Base-by-base conservation (phyloP, 2,329 filamentous ascomycete genomes). In the Neofusicoccum laricinum region DNA sequence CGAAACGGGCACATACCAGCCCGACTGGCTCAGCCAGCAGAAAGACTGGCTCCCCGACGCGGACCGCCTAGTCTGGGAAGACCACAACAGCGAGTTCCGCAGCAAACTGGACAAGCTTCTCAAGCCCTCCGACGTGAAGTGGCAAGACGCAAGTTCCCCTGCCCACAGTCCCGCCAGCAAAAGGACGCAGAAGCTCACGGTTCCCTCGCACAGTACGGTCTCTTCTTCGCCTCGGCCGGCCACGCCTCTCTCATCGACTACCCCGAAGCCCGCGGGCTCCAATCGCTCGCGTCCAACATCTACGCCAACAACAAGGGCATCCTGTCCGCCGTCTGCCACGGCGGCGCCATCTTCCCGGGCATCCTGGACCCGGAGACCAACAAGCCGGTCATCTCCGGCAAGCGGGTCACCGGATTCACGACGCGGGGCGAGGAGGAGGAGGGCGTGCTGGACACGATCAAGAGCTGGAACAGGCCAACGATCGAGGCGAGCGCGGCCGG, bases 211-310 rank as follows among this genome's bases (percentile, higher is more conserved):
- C n/a, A 58, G 53, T 58, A 58, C 66, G 78, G 78, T 38, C 64
- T 80, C n/a, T 80, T 80, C 71, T 80, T 75, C 67, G 78, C 78
- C 5, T 76, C 73, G 3, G 79, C 78, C 1, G 79, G 79, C 15
- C 80, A 82, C 64, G 81, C 81, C 0, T 73, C 79, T 2, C 67
- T 82, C 53, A 77, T 82, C 59, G 80, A 83, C 68, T 82, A 82
- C 67, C 80, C 81, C 4, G 74, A 72, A 34, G 79, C 81, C 4
- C 74, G 66, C 19, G 69, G 66, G 1, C 71, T 82, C 57, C 79
- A 82, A 66, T 70, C 70, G 8, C 76, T 82, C 61, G 80, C 79
- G 1, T 67, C 72, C 17, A 67, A 75, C 36, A 73, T 83, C 15
- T 82, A 73, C 69, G 69, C 71, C 1, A 5, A 6, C 15, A 74